phyloP scores from a whole-genome alignment of 495 filamentous ascomycete genomes.

The Aspergillus wentii region DNA sequence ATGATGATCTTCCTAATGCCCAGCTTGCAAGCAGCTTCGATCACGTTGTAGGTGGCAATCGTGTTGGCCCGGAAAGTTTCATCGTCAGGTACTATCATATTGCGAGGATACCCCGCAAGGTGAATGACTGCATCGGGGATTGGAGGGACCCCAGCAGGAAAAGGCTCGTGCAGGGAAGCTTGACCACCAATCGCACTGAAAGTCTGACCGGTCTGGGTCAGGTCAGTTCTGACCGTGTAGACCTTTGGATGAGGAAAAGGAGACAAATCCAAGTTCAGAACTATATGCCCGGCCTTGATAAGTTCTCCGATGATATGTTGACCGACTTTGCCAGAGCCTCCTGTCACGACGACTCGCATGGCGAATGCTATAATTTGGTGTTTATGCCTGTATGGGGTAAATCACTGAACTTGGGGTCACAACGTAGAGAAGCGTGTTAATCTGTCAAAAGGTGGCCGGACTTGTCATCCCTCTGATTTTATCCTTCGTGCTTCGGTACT shows the following conservation, averaged over 20 bases:
- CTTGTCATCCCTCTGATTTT: no score
- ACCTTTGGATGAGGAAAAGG: slow-evolving; percentile 47
- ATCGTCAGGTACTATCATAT: slow-evolving; percentile 57
- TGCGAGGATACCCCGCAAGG: slow-evolving; percentile 55
- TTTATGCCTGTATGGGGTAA: no score
- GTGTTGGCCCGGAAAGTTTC: slow-evolving; percentile 54
- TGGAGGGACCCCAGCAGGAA: slow-evolving; percentile 27
- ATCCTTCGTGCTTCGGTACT: no score
- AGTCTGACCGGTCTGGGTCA: slow-evolving; percentile 53
- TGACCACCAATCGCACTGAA: no score
- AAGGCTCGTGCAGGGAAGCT: slow-evolving; percentile 43
- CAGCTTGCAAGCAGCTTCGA: slow-evolving; percentile 56
- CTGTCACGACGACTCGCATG: slow-evolving; percentile 53
- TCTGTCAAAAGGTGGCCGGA: no score
- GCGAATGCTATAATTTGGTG: no score
- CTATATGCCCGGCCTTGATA: slow-evolving; percentile 43
- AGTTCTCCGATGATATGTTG: slow-evolving; percentile 53
- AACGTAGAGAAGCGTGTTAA: no score
- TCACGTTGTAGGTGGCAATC: slow-evolving; percentile 50
- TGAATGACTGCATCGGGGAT: slow-evolving; percentile 58
- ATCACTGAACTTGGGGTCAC: no score
- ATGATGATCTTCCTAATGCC: slow-evolving; percentile 58
- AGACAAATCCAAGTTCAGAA: slow-evolving; percentile 54
- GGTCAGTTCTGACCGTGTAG: slow-evolving; percentile 55
- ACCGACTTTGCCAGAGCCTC: slow-evolving; percentile 56